A percentile compares a stretch with the other conserved stretches of the same genome.
Conservation (phyloP, 1,139 yeast genomes). For the Kodamaea alishanica region DNA sequence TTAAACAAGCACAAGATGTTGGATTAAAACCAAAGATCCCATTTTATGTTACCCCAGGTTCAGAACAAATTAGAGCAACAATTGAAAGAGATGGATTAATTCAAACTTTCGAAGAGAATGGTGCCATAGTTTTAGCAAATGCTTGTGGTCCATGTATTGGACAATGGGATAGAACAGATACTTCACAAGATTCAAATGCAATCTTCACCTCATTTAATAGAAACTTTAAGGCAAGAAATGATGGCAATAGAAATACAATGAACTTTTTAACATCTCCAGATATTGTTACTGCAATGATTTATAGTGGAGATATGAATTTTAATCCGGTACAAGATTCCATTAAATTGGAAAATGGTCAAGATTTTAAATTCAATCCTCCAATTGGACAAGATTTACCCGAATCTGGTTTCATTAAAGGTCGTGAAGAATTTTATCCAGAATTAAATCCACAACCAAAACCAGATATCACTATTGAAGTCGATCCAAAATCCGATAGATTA, state of each 20-base stretch:
- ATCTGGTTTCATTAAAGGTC: slow-evolving; percentile 77
- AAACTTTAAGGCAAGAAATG: slow-evolving; percentile 95
- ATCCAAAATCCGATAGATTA: slow-evolving; percentile 63
- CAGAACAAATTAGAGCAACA: slow-evolving; percentile 98
- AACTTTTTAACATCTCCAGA: slow-evolving; percentile 96
- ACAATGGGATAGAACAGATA: slow-evolving; percentile 86
- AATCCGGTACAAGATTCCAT: slow-evolving; percentile 84
- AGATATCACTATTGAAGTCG: slow-evolving; percentile 64
- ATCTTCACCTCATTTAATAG: slow-evolving; percentile 95
- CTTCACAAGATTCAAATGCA: slow-evolving; percentile 72
- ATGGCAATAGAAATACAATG: slow-evolving; percentile 95
- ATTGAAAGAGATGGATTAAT: slow-evolving; percentile 91
- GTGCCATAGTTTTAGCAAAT: slow-evolving; percentile 89
- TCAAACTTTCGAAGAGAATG: slow-evolving; percentile 73
- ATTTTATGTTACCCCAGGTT: slow-evolving; percentile 94
- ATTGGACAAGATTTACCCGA: slow-evolving; percentile 81
- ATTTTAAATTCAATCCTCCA: slow-evolving; percentile 68
- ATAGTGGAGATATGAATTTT: slow-evolving; percentile 84
- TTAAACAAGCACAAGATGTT: slow-evolving; percentile 74
- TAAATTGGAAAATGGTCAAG: slow-evolving; percentile 57
- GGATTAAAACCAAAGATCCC: slow-evolving; percentile 93
- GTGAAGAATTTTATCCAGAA: slow-evolving; percentile 81
- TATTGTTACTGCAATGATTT: slow-evolving; percentile 93
- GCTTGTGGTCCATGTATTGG: slow-evolving; percentile 99
- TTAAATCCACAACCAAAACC: slow-evolving; percentile 71